Conservation (phyloP, 2,329 filamentous ascomycete species). For the Botrytis aclada region DNA sequence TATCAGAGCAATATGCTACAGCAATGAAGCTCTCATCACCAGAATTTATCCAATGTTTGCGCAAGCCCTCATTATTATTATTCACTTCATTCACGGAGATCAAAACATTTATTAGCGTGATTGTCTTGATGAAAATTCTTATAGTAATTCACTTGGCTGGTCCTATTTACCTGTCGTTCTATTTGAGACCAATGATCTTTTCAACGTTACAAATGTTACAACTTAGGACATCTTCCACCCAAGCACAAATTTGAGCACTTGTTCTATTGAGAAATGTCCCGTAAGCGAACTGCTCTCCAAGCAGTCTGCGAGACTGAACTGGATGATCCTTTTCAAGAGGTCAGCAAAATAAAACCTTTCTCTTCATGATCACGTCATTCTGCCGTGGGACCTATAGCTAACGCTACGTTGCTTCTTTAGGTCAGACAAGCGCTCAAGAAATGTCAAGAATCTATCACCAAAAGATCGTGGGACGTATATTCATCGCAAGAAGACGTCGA, state of each 20-base stretch:
- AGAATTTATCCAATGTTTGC: no score
- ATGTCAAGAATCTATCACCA: background rate
- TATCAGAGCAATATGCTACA: background rate
- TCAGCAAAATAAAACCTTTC: rapidly evolving
- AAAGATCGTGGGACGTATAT: background rate
- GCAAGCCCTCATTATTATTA: background rate
- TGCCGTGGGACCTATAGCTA: rapidly evolving
- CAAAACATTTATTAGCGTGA: no score
- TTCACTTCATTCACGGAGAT: background rate
- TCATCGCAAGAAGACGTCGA: background rate
- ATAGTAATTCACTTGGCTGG: background rate
- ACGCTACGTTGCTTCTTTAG: background rate
- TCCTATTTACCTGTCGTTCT: no score
- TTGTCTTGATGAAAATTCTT: background rate
- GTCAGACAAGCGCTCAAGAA: background rate
- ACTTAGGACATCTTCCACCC: background rate
- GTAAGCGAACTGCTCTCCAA: background rate
- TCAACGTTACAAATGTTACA: no score
- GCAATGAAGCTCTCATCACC: background rate
- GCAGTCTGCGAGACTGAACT: background rate
- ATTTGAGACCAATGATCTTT: no score
- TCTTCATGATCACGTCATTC: background rate
- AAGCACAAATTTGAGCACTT: background rate
- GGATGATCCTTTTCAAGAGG: background rate
- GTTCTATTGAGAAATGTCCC: no score